phyloP scores from a whole-genome alignment of 2,329 filamentous ascomycete genomes.

The Penicillium aurantiogriseum region DNA sequence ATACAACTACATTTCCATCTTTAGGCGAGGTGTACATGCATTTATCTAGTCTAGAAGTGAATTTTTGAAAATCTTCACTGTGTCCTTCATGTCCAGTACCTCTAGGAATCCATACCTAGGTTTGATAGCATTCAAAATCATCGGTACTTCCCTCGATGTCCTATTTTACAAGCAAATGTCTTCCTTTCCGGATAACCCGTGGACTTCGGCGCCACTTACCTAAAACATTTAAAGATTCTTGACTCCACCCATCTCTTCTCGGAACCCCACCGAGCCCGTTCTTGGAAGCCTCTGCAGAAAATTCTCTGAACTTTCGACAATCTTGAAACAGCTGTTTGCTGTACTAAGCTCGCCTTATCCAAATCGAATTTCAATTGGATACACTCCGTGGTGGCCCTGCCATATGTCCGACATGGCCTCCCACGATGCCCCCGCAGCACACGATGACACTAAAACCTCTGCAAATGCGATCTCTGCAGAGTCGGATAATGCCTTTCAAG shows the following conservation, averaged over 20 bases:
- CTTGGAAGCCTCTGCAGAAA: constrained; percentile 14
- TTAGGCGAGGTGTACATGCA: too few species aligned
- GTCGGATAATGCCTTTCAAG: constrained; percentile 12
- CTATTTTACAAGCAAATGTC: not conserved
- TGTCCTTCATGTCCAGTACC: not conserved
- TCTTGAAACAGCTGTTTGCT: not conserved
- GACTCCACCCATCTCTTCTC: constrained; percentile 9
- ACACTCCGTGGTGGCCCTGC: not conserved
- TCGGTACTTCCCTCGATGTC: not conserved
- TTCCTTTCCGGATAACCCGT: constrained; percentile 3
- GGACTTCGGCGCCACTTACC: constrained; percentile 10
- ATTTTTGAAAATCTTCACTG: too few species aligned
- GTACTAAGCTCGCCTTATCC: not conserved
- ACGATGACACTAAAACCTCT: not conserved
- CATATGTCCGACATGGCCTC: constrained; percentile 15
- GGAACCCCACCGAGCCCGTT: constrained; percentile 6
- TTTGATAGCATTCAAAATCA: too few species aligned
- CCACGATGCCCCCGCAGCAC: constrained; percentile 5
- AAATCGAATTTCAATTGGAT: not conserved
- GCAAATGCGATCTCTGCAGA: constrained; percentile 2
- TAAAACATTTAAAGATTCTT: constrained; percentile 19
- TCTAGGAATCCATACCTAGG: not conserved
- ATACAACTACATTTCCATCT: too few species aligned
- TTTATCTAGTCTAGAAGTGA: too few species aligned
- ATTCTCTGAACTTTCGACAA: constrained; percentile 3